Evolutionary conservation across 2,329 filamentous ascomycete species (phyloP).

Genomic region (Aureobasidium sp.): DNA sequence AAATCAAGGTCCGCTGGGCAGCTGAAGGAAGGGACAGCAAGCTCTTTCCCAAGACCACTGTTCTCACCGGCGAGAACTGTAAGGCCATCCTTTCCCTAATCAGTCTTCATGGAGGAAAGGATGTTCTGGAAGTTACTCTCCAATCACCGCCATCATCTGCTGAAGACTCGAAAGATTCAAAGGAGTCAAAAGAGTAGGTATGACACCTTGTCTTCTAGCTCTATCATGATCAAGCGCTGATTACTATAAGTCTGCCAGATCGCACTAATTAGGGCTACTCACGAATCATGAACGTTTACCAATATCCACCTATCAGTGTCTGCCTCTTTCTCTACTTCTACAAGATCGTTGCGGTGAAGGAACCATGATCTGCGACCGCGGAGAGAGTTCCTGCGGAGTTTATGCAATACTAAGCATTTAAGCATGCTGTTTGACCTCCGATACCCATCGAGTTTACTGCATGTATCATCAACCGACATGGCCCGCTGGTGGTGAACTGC

Average conservation of each 20-base stretch:
- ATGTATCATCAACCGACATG: not conserved
- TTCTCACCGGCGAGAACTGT: constrained; percentile 30
- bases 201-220: not conserved
- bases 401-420: not conserved
- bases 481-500: not conserved
- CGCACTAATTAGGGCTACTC: constrained; percentile 17
- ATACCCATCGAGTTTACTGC: not conserved
- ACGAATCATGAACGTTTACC: not conserved
- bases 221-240: not conserved
- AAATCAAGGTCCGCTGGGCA: constrained; percentile 30
- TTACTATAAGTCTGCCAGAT: constrained; percentile 16
- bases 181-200: constrained; percentile 20
- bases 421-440: not conserved
- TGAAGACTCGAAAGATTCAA: constrained; percentile 14
- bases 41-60: constrained; percentile 29
- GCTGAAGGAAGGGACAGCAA: constrained; percentile 27
- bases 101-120: constrained; percentile 27
- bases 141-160: constrained; percentile 6
- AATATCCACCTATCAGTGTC: not conserved
- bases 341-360: not conserved
- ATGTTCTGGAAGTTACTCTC: constrained; percentile 31
- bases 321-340: not conserved
- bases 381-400: not conserved
- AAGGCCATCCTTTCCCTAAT: constrained; percentile 29
- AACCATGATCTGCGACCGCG: not conserved